Evolutionary conservation across 352 stramenopile genomes (phyloP).

Genomic region (Phytophthora ohioensis): DNA sequence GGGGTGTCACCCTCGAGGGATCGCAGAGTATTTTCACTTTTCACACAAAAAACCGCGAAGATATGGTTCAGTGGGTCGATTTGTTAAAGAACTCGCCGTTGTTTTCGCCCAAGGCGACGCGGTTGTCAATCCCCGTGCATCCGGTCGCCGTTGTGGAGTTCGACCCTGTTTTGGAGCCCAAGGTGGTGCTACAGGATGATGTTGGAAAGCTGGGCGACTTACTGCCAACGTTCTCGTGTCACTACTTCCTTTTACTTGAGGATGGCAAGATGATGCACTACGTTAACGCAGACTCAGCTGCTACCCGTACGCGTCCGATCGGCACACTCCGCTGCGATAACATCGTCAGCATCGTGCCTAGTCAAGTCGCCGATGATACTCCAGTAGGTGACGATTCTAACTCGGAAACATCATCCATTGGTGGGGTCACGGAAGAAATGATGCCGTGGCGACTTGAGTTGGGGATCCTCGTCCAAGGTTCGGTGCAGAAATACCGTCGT

Average conservation of each 20-base stretch:
- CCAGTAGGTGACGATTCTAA: slow-evolving; percentile 5
- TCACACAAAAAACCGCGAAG: slow-evolving; percentile 77
- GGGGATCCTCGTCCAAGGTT: slow-evolving; percentile 65
- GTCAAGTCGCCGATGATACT: slow-evolving; percentile 59
- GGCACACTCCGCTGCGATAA: slow-evolving; percentile 82
- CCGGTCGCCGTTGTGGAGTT: slow-evolving; percentile 83
- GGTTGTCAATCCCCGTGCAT: slow-evolving; percentile 84
- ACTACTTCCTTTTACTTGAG: slow-evolving; percentile 81
- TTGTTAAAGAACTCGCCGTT: slow-evolving; percentile 89
- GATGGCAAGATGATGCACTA: slow-evolving; percentile 89
- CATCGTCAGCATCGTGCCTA: slow-evolving; percentile 84
- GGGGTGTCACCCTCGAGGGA: slow-evolving; percentile 85
- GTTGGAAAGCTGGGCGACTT: slow-evolving; percentile 85
- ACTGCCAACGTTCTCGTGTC: slow-evolving; percentile 64
- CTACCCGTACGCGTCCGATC: slow-evolving; percentile 73
- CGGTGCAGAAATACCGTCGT: slow-evolving; percentile 74
- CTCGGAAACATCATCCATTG: slow-evolving; percentile 30
- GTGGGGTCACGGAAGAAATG: slow-evolving; percentile 50
- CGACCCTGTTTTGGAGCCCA: slow-evolving; percentile 70
- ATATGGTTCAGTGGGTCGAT: slow-evolving; percentile 89
- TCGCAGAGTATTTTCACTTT: slow-evolving; percentile 89
- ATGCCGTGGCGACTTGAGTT: slow-evolving; percentile 85
- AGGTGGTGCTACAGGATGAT: slow-evolving; percentile 72
- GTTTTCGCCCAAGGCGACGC: slow-evolving; percentile 62
- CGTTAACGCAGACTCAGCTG: slow-evolving; percentile 58